phyloP scores from a whole-genome alignment of 2,329 filamentous ascomycete genomes.

The Penicillium verrucosum region DNA sequence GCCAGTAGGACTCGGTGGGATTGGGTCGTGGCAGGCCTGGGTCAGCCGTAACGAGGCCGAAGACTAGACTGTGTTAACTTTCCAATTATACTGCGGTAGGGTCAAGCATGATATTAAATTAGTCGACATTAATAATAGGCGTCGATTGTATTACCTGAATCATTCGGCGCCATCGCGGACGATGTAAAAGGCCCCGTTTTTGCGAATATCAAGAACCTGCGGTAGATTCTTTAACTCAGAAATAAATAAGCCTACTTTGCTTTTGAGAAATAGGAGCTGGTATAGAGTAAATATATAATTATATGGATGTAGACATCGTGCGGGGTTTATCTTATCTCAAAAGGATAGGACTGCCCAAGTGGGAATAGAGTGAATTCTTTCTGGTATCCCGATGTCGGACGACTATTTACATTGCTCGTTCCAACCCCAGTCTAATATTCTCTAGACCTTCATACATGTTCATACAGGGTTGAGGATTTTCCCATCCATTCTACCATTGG shows the following conservation, averaged over 20 bases:
- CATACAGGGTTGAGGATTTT: neutral
- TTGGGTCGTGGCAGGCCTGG: slow-evolving; percentile 37
- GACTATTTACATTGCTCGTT: no score
- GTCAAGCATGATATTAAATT: neutral
- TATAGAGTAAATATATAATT: neutral
- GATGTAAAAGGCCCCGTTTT: neutral
- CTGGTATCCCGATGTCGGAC: neutral
- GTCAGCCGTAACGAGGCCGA: slow-evolving; percentile 24
- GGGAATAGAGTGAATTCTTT: neutral
- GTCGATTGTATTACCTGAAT: neutral
- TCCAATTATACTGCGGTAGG: neutral
- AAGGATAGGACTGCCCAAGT: slow-evolving; percentile 9
- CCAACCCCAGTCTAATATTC: neutral
- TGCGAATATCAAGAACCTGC: neutral
- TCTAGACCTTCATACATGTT: neutral
- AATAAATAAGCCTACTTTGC: no score
- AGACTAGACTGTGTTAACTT: slow-evolving; percentile 8
- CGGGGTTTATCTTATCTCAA: slow-evolving; percentile 20
- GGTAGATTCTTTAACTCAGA: neutral
- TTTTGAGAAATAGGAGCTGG: neutral
- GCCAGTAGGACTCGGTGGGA: slow-evolving; percentile 40
- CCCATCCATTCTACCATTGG: neutral
- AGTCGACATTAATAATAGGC: neutral
- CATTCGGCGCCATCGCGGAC: neutral
- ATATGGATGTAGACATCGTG: neutral